These are phyloP conservation scores for Penicillium nordicum DNA, from an alignment of 2,329 filamentous ascomycete species.

Conservation along the genomic window DNA sequence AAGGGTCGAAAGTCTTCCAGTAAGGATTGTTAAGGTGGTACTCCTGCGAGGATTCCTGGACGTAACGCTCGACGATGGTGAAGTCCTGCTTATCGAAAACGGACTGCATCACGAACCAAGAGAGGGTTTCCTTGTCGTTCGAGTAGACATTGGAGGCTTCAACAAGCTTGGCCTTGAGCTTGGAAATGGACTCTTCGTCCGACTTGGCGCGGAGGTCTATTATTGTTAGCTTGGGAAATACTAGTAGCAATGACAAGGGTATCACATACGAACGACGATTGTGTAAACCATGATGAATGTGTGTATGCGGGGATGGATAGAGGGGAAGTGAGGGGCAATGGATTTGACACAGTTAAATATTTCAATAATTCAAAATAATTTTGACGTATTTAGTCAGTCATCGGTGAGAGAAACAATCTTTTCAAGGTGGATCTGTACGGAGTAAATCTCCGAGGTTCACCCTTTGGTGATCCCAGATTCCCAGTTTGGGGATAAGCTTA, in stretches of 20 bases:
- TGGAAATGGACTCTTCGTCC: conserved; percentile 60
- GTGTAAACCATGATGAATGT: conserved; percentile 28
- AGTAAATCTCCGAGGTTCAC: conserved; percentile 14
- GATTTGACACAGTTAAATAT: not conserved
- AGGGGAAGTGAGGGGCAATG: conserved; percentile 12
- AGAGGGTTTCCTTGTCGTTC: conserved; percentile 66
- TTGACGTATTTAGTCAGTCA: not conserved
- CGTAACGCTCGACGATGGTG: conserved; percentile 72
- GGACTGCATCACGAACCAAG: conserved; percentile 76
- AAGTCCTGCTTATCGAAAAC: conserved; percentile 65
- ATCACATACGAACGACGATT: conserved; percentile 29
- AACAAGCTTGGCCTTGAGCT: conserved; percentile 68
- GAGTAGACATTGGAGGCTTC: conserved; percentile 71
- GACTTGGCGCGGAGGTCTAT: conserved; percentile 62
- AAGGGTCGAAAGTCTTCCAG: conserved; percentile 74
- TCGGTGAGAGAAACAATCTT: conserved; percentile 14
- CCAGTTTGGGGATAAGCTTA: conserved; percentile 8
- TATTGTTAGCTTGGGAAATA: not conserved
- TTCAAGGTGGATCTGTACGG: conserved; percentile 2
- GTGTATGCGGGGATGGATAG: conserved; percentile 1
- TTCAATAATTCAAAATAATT: not conserved
- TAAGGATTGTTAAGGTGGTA: conserved; percentile 67
- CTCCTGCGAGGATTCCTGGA: conserved; percentile 58
- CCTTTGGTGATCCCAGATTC: conserved; percentile 16
- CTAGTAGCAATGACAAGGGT: not conserved